Evolutionary conservation across 1,139 yeast genomes (phyloP).

Genomic region (Pichia sp.): DNA sequence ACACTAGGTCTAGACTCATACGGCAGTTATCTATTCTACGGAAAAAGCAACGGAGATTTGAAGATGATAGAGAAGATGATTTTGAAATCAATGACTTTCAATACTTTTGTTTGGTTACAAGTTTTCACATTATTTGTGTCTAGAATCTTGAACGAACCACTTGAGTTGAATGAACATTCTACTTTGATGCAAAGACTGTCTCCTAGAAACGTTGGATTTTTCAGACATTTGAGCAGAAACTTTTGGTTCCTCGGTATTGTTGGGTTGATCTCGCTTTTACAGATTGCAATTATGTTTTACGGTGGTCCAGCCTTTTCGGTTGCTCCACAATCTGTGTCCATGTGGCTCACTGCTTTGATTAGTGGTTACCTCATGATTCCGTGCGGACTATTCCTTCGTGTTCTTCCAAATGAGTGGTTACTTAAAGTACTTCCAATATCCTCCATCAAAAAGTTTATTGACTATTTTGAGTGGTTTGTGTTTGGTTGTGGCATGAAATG

Average conservation of each 20-base stretch:
- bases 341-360: slow-evolving; percentile 87
- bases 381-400: slow-evolving; percentile 67
- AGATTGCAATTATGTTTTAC: slow-evolving; percentile 86
- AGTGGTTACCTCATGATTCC: slow-evolving; percentile 86
- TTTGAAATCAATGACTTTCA: slow-evolving; percentile 82
- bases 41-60: slow-evolving; percentile 28
- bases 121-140: slow-evolving; percentile 90
- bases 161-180: slow-evolving; percentile 54
- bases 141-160: slow-evolving; percentile 76
- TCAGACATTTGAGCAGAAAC: slow-evolving; percentile 75
- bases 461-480: slow-evolving; percentile 41
- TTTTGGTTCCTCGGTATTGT: slow-evolving; percentile 75
- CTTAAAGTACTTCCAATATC: slow-evolving; percentile 62
- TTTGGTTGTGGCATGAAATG: slow-evolving; percentile 30
- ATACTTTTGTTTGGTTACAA: slow-evolving; percentile 96
- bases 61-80: slow-evolving; percentile 50
- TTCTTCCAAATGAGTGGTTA: slow-evolving; percentile 80
- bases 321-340: slow-evolving; percentile 68
- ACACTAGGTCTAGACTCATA: slow-evolving; percentile 80
- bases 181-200: slow-evolving; percentile 56
- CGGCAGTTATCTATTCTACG: slow-evolving; percentile 60
- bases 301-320: slow-evolving; percentile 96
- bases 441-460: slow-evolving; percentile 49
- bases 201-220: slow-evolving; percentile 65
- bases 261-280: slow-evolving; percentile 71